Conservation (phyloP, 768 basidiomycete genomes). For the Serpula lacrymans region DNA sequence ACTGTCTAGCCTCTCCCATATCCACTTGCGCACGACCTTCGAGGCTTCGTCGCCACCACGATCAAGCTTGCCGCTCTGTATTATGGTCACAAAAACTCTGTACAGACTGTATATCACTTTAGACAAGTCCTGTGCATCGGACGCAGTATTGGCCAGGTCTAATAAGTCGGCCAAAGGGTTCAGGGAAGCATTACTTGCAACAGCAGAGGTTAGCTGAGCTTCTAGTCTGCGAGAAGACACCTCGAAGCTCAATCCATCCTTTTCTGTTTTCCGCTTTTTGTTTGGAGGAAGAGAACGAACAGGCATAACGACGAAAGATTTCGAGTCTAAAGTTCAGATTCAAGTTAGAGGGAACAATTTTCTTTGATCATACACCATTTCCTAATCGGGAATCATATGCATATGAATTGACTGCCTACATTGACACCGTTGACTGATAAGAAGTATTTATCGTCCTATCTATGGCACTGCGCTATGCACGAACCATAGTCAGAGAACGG, state of each 20-base stretch:
- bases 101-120: constrained; percentile 84
- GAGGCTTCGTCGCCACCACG: constrained; percentile 49
- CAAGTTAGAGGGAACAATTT: neutral
- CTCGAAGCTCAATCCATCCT: constrained; percentile 11
- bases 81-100: constrained; percentile 65
- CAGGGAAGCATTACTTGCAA: constrained; percentile 56
- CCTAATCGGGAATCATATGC: too few species aligned
- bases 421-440: too few species aligned
- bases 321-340: too few species aligned
- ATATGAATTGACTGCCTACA: too few species aligned
- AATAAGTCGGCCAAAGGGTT: constrained; percentile 79
- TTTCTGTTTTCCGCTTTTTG: constrained; percentile 48
- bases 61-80: constrained; percentile 56
- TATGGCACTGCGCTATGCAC: too few species aligned
- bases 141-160: constrained; percentile 44
- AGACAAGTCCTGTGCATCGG: constrained; percentile 55
- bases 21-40: constrained; percentile 68
- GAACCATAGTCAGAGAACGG: too few species aligned
- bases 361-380: too few species aligned
- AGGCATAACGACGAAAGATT: constrained; percentile 23
- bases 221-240: constrained; percentile 49
- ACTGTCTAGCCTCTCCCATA: constrained; percentile 67
- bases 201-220: constrained; percentile 48
- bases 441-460: too few species aligned
- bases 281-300: constrained; percentile 49